Evolutionary conservation across 176 grass and related monocot species (phyloP), one percentile per base, ranked within the genome.

Genomic region (Oryza coarctata): DNA sequence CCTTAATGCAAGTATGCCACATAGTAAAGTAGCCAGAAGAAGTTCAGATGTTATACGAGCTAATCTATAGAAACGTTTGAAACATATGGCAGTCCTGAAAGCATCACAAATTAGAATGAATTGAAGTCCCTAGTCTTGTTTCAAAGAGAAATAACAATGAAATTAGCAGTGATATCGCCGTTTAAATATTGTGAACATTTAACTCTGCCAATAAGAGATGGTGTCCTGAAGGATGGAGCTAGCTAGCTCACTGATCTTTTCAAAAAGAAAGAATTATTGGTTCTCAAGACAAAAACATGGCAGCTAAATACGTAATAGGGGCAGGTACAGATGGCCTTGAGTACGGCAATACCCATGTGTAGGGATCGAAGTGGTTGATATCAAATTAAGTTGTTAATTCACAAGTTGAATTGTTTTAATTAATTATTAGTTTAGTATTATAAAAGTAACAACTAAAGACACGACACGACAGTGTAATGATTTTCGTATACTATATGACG

Each of bases 361-460:
- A 39, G n/a, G 68, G 36, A 25, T 38, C 22, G 52, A 70, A 39
- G 68, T 70, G 68, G 68, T 39, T 26, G n/a, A n/a, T n/a, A n/a
- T n/a, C n/a, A 25, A 71, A 12, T 71, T 57, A 22, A n/a, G n/a
- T 67, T 57, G 31, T 22, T 11, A 31, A 68, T 84, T 13, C n/a
- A 84, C 72, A 57, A 60, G 82, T 68, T 84, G 25, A 76, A 23
- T 77, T 12, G 33, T 25, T 77, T 84, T 67, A 66, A 32, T 58
- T 57, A 68, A 10, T 76, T 67, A 60, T 60, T 25, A 25, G 55
- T 60, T 60, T 25, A 60, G 1, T 23, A 60, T 25, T 15, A 36
- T 52, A 41, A 10, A 49, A 22, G 18, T 55, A 33, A 3, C 33
- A 40, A 7, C 12, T 22, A 34, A 74, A 58, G 47, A 76, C 63